Conservation (phyloP, 331 rosid genomes). For the Saraca asoca region DNA sequence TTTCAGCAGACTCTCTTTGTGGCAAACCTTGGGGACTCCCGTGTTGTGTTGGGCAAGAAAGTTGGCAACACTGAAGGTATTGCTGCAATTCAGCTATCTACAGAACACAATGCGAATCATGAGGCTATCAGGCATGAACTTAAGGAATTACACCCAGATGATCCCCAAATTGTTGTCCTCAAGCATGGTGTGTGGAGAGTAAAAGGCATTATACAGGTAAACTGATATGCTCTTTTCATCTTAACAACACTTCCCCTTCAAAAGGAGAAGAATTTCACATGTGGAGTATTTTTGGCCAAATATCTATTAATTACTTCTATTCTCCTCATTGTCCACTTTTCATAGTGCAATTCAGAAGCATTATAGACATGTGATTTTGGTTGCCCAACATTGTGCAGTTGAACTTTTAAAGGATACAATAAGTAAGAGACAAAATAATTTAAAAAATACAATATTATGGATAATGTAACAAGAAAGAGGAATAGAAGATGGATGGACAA, state of each 20-base stretch:
- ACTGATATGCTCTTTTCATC: constrained; percentile 7
- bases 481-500: too few species aligned
- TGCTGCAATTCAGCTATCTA: constrained; percentile 80
- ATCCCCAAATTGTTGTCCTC: constrained; percentile 77
- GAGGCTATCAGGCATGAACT: constrained; percentile 77
- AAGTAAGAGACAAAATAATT: too few species aligned
- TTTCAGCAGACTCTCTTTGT: constrained; percentile 72
- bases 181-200: constrained; percentile 96
- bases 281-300: not conserved
- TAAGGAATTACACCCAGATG: constrained; percentile 68
- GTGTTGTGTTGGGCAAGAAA: constrained; percentile 82
- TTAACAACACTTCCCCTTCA: not conserved
- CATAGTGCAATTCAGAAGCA: constrained; percentile 14
- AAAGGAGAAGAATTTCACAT: not conserved
- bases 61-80: constrained; percentile 79
- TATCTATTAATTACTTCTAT: constrained; percentile 1
- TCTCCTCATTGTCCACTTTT: constrained; percentile 4
- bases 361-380: constrained; percentile 16
- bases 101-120: constrained; percentile 85
- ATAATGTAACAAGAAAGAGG: too few species aligned
- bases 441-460: too few species aligned
- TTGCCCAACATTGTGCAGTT: not conserved
- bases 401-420: too few species aligned
- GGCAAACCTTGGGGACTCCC: constrained; percentile 89
- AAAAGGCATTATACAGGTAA: constrained; percentile 94